A percentile compares a stretch with the other conserved stretches of the same genome.
These are phyloP conservation scores for Amanita brunnescens DNA, from an alignment of 768 basidiomycete species.

Conservation along the genomic window DNA sequence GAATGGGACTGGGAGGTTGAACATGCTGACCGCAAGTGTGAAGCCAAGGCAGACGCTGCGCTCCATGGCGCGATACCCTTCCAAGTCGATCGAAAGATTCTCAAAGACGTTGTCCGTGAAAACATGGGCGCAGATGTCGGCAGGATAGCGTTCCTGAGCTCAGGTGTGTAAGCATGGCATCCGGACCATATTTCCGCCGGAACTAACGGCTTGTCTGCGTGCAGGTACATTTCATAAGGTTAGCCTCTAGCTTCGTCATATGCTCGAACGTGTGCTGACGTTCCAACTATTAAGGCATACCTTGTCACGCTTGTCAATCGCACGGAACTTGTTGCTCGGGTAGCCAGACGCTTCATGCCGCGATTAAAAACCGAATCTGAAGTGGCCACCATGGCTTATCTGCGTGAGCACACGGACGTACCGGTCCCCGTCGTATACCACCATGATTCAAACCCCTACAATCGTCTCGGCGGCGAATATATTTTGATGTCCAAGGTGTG, in stretches of 20 bases:
- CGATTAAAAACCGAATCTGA: conserved; percentile 83
- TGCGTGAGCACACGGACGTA: conserved; percentile 59
- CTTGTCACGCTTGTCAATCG: conserved; percentile 57
- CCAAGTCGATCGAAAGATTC: conserved; percentile 62
- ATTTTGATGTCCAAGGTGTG: conserved; percentile 81
- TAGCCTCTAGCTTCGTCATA: conserved; percentile 6
- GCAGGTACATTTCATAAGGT: conserved; percentile 83
- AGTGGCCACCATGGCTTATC: conserved; percentile 76
- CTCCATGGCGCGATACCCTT: conserved; percentile 59
- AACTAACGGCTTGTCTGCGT: conserved; percentile 4
- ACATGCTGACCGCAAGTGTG: conserved; percentile 58
- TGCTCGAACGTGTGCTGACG: conserved; percentile 3
- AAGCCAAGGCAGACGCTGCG: conserved; percentile 54
- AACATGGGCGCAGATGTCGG: conserved; percentile 59
- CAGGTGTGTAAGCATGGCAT: conserved; percentile 38
- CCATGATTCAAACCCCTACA: conserved; percentile 78
- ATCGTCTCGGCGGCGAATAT: conserved; percentile 77
- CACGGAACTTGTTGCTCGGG: conserved; percentile 62
- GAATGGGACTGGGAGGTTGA: conserved; percentile 69
- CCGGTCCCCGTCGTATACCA: conserved; percentile 72
- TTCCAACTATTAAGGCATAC: conserved; percentile 59
- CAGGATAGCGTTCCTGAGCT: conserved; percentile 63
- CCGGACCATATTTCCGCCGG: not conserved
- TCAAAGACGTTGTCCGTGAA: conserved; percentile 73
- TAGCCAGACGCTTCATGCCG: conserved; percentile 81